These are phyloP conservation scores for Sporothrix globosa DNA, from an alignment of 2,329 filamentous ascomycete genomes.

Conservation along the genomic window DNA sequence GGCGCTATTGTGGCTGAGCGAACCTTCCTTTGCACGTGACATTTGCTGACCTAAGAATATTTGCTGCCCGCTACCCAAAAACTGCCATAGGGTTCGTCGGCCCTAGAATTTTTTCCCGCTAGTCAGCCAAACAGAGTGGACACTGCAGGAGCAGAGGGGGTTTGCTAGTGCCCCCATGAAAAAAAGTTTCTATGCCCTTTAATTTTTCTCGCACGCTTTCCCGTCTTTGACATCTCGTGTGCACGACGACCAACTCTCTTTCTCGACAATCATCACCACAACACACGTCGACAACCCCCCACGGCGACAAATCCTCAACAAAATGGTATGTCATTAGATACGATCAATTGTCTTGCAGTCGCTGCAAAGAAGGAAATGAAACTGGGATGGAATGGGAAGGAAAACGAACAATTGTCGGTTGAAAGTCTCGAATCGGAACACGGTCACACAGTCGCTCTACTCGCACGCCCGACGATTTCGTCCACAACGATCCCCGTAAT, in stretches of 20 bases:
- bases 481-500: not conserved
- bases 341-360: not conserved
- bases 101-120: conserved; percentile 36
- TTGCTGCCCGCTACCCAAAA: not conserved
- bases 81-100: conserved; percentile 34
- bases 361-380: not conserved
- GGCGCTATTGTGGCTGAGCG: conserved; percentile 9
- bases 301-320: conserved; percentile 32
- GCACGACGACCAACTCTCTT: conserved; percentile 32
- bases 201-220: conserved; percentile 37
- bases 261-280: conserved; percentile 33
- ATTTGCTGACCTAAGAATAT: not conserved
- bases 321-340: conserved; percentile 35
- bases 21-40: conserved; percentile 15
- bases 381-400: conserved; percentile 34
- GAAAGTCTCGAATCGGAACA: conserved; percentile 10
- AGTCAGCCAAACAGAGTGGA: conserved; percentile 13
- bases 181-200: conserved; percentile 33
- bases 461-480: not conserved
- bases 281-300: conserved; percentile 32
- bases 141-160: conserved; percentile 17
- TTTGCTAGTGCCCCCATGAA: conserved; percentile 24
- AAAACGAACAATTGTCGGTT: conserved; percentile 13
- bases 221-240: conserved; percentile 31
- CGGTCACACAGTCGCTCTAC: not conserved